Conservation (phyloP, 768 basidiomycete genomes). For the Neoboletus brunneissimus region DNA sequence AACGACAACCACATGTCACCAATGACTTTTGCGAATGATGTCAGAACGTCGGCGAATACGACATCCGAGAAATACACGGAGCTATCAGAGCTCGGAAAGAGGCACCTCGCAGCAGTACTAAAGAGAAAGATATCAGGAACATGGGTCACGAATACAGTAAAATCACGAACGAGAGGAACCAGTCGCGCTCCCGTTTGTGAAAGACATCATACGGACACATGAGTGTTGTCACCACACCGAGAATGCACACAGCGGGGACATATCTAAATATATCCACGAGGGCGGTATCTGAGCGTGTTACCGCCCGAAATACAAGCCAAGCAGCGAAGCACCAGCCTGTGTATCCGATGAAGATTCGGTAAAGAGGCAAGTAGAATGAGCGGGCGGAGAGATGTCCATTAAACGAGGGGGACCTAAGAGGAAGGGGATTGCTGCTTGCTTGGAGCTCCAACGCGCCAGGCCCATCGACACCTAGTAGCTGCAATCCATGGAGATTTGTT, state of each 20-base stretch:
- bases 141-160: background rate
- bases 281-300: slow-evolving; percentile 53
- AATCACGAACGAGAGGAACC: slow-evolving; percentile 69
- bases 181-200: slow-evolving; percentile 69
- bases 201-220: slow-evolving; percentile 67
- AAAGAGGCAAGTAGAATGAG: slow-evolving; percentile 56
- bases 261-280: slow-evolving; percentile 75
- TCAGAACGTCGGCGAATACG: slow-evolving; percentile 91
- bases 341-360: slow-evolving; percentile 65
- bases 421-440: slow-evolving; percentile 10
- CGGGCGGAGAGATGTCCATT: slow-evolving; percentile 28
- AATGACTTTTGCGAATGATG: slow-evolving; percentile 94
- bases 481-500: slow-evolving; percentile 84
- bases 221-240: slow-evolving; percentile 55
- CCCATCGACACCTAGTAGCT: slow-evolving; percentile 70
- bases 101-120: slow-evolving; percentile 74
- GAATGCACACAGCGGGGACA: slow-evolving; percentile 65
- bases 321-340: slow-evolving; percentile 55
- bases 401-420: slow-evolving; percentile 18
- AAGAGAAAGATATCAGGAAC: background rate
- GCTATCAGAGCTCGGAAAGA: slow-evolving; percentile 56
- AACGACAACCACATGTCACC: slow-evolving; percentile 91
- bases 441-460: slow-evolving; percentile 64
- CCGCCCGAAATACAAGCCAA: slow-evolving; percentile 66
- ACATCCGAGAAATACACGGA: slow-evolving; percentile 88